Percentiles rank a stretch among this genome's conserved stretches.
phyloP scores from a whole-genome alignment of 352 stramenopile species.

The Pythium pyrilobum region DNA sequence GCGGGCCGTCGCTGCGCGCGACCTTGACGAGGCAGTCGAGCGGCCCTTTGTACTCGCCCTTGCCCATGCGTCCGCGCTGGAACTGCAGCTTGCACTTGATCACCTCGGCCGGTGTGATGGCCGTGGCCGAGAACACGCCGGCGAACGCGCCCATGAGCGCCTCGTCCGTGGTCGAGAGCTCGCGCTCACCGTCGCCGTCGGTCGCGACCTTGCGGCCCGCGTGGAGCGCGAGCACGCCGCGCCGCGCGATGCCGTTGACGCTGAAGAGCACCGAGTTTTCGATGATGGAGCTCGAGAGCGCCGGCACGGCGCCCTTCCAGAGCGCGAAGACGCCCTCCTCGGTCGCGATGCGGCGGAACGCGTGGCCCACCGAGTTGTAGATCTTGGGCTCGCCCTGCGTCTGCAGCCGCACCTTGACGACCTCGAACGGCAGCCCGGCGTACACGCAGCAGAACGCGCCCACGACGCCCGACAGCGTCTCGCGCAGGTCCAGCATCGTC shows the following conservation, averaged over 20 bases:
- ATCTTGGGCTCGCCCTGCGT: constrained; percentile 55
- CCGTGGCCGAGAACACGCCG: constrained; percentile 82
- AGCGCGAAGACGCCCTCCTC: constrained; percentile 70
- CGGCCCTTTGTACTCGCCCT: constrained; percentile 64
- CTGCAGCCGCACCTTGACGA: constrained; percentile 83
- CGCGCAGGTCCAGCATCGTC: constrained; percentile 64
- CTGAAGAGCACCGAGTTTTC: constrained; percentile 90
- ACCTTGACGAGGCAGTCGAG: constrained; percentile 68
- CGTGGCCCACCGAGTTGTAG: constrained; percentile 63
- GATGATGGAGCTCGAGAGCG: constrained; percentile 83
- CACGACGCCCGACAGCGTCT: constrained; percentile 70
- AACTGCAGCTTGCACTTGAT: constrained; percentile 86
- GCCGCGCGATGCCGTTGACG: constrained; percentile 75
- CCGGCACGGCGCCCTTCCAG: constrained; percentile 86
- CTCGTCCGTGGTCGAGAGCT: constrained; percentile 77
- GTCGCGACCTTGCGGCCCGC: constrained; percentile 27
- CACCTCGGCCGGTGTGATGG: constrained; percentile 81
- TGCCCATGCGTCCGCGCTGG: constrained; percentile 53
- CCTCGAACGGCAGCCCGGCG: constrained; percentile 82
- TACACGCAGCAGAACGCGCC: constrained; percentile 83
- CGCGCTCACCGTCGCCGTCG: constrained; percentile 35
- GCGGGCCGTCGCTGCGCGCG: constrained; percentile 47
- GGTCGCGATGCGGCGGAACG: constrained; percentile 61
- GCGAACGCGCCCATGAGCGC: constrained; percentile 75
- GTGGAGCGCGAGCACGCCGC: constrained; percentile 54